A percentile compares a stretch with the other conserved stretches of the same genome.
Conservation (phyloP, 129 eudicot species). For the Escallonia herrerae region DNA sequence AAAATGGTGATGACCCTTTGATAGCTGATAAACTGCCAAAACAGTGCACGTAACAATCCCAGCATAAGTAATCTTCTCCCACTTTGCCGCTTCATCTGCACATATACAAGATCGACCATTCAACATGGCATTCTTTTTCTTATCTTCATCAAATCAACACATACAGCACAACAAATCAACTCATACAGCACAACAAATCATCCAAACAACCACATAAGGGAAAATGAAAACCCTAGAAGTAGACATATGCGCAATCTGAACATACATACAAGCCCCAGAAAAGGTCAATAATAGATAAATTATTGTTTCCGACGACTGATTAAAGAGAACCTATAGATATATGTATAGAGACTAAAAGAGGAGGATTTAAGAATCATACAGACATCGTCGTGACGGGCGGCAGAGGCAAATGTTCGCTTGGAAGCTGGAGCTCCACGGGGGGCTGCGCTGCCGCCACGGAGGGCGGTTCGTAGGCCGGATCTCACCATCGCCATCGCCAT, state of each 20-base stretch:
- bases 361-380: conserved; percentile 24
- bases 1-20: conserved; percentile 36
- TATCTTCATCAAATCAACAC: background rate
- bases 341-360: background rate
- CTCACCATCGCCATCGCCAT: conserved; percentile 83
- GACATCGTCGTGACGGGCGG: conserved; percentile 63
- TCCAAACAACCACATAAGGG: background rate
- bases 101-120: background rate
- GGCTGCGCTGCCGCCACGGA: conserved; percentile 47
- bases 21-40: conserved; percentile 17
- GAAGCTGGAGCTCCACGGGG: conserved; percentile 32
- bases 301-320: too few species aligned
- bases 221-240: background rate
- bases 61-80: conserved; percentile 37
- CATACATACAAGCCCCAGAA: background rate
- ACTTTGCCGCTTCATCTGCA: conserved; percentile 31
- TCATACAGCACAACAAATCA: background rate
- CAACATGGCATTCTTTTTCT: background rate
- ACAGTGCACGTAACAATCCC: conserved; percentile 25
- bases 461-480: conserved; percentile 59
- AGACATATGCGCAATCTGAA: background rate
- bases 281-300: too few species aligned
- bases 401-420: conserved; percentile 45
- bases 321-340: background rate
- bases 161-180: too few species aligned